Evolutionary conservation across 129 eudicot species (phyloP), one percentile per base, ranked within the genome.

Genomic region (Flaveria linearis): DNA sequence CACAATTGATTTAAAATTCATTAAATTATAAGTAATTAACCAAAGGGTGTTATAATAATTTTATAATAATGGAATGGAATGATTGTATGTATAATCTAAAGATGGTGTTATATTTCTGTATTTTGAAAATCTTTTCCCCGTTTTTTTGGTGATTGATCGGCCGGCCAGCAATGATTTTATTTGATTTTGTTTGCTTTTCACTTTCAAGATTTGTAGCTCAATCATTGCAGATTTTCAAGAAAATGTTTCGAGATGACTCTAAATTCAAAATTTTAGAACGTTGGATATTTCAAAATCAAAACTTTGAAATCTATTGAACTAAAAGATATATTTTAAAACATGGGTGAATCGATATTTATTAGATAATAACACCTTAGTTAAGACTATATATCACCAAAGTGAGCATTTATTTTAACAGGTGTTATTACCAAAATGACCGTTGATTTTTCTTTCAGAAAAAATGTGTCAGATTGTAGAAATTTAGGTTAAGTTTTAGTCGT

Each of bases 91-190:
- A 28, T 28, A 4, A 28, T 28, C 33, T 28, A 28, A 2, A 28
- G 33, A 28, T 4, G 33, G 33, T 28, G 33, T 28, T 28, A 28
- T 30, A 16, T 51, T 51, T 1, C 8, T 63, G 41, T 36, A 74
- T 61, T 62, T 76, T 75, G 14, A 68, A 43, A 47, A 9, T 22
- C 56, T 57, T 75, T 81, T 75, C 71, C 16, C 77, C 84, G 84
- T 81, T 75, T 20, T 69, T 70, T 69, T 57, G 36, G 69, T 77
- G 71, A 9, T 9, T 50, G 42, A 68, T 76, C 52, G 71, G 71
- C 77, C 72, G 28, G 82, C 76, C 13, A 41, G 33, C 33, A 22
- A 42, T 2, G 11, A 11, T 51, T 23, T 7, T 16, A 18, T 14
- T 22, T 15, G 43, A 43, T 43, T 7, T 10, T 18, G 57, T 22